A percentile compares a stretch with the other conserved stretches of the same genome.
Evolutionary conservation across 345 rosid genomes (phyloP).

Genomic region (Populus simonii): DNA sequence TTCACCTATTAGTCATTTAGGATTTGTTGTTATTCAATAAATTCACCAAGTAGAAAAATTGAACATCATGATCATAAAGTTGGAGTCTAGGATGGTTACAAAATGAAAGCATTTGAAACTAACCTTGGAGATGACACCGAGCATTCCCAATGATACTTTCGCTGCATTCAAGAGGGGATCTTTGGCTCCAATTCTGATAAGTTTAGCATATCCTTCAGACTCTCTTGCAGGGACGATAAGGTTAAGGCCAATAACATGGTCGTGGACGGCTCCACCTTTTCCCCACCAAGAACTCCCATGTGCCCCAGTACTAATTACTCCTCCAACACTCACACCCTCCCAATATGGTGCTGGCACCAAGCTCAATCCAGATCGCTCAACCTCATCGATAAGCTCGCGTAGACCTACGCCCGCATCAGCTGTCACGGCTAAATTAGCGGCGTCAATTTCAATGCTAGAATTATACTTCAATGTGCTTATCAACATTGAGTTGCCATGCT

Average conservation of each 20-base stretch:
- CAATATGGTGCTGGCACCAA: slow-evolving; percentile 76
- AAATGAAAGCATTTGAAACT: neutral
- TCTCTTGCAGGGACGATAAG: slow-evolving; percentile 55
- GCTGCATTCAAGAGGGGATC: slow-evolving; percentile 73
- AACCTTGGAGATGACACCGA: slow-evolving; percentile 92
- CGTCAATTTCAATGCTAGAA: slow-evolving; percentile 51
- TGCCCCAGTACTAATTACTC: slow-evolving; percentile 77
- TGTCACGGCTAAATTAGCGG: slow-evolving; percentile 44
- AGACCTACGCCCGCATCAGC: slow-evolving; percentile 70
- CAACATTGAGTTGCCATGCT: slow-evolving; percentile 36
- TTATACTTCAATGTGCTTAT: slow-evolving; percentile 58
- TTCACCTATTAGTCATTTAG: slow-evolving; percentile 46
- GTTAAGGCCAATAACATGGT: slow-evolving; percentile 67
- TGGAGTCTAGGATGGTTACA: neutral
- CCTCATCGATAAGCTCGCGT: slow-evolving; percentile 57
- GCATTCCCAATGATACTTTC: slow-evolving; percentile 62
- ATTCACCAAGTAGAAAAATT: neutral
- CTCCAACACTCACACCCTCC: slow-evolving; percentile 91
- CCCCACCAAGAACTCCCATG: slow-evolving; percentile 99
- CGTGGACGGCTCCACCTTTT: slow-evolving; percentile 88
- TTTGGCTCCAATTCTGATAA: slow-evolving; percentile 42
- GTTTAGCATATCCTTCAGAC: slow-evolving; percentile 63
- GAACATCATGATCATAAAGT: neutral
- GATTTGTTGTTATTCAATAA: neutral
- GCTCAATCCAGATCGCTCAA: slow-evolving; percentile 65